Conservation (phyloP, 768 basidiomycete species). For the Amanita subjunquillea region DNA sequence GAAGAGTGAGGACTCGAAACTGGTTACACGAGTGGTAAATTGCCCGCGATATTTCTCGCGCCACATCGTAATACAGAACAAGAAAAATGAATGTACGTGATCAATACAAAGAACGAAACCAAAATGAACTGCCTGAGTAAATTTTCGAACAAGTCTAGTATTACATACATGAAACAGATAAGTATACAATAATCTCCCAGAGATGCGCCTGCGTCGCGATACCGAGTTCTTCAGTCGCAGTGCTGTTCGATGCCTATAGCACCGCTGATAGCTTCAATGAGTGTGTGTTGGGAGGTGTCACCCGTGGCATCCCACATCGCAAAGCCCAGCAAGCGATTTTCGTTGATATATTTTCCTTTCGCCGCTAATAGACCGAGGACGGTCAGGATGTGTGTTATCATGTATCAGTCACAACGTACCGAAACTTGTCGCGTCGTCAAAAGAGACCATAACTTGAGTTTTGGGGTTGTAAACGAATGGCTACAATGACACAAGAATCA, state of each 20-base stretch:
- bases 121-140: not conserved
- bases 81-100: no score
- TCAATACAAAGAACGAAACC: not conserved
- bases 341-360: conserved; percentile 54
- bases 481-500: conserved; percentile 20
- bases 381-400: not conserved
- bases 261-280: conserved; percentile 42
- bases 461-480: conserved; percentile 55
- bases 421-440: conserved; percentile 54
- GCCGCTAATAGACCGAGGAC: conserved; percentile 17
- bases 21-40: no score
- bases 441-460: conserved; percentile 52
- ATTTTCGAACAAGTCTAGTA: not conserved
- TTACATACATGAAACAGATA: not conserved
- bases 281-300: conserved; percentile 41
- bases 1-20: no score
- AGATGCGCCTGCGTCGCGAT: not conserved
- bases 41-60: no score
- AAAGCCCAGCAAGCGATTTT: conserved; percentile 45
- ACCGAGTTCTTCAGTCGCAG: conserved; percentile 7
- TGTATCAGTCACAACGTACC: conserved; percentile 13
- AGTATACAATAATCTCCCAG: not conserved
- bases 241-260: conserved; percentile 21
- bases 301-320: conserved; percentile 59
- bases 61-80: no score